Percentiles rank a stretch among this genome's conserved stretches.
Conservation (phyloP, 1,284 basidiomycete species). For the Leccinum pallidistipes region DNA sequence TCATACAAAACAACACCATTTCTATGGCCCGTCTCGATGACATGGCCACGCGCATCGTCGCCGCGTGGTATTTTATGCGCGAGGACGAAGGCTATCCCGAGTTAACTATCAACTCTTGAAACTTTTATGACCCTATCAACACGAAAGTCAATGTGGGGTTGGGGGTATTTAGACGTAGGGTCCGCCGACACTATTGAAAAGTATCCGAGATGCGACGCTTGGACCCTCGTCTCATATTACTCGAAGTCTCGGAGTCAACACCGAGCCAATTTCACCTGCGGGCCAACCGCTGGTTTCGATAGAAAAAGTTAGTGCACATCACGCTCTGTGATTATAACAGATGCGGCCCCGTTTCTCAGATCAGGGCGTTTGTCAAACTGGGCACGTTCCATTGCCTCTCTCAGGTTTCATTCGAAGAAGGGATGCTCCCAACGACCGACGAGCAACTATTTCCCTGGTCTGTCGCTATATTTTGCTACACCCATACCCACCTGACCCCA, state of each 20-base stretch:
- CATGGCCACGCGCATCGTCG: conserved; percentile 66
- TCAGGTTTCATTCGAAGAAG: conserved; percentile 63
- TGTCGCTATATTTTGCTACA: conserved; percentile 12
- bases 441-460: conserved; percentile 79
- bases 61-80: conserved; percentile 58
- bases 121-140: conserved; percentile 47
- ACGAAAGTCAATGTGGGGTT: conserved; percentile 55
- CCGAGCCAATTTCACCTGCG: conserved; percentile 36
- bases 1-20: conserved; percentile 34
- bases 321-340: conserved; percentile 36
- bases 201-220: no score
- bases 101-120: conserved; percentile 53
- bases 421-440: conserved; percentile 67
- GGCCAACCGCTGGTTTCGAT: conserved; percentile 39
- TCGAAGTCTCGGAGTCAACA: conserved; percentile 14
- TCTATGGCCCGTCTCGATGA: conserved; percentile 54
- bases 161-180: no score
- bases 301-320: conserved; percentile 38
- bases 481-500: background rate
- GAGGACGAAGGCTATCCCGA: conserved; percentile 59
- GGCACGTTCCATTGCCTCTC: conserved; percentile 68
- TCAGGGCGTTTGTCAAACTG: conserved; percentile 79
- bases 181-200: no score
- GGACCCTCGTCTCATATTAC: no score
- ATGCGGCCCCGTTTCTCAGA: conserved; percentile 67